Evolutionary conservation across 1,284 basidiomycete genomes (phyloP), one percentile per base, ranked within the genome.

Genomic region (Wallemia ichthyophaga): DNA sequence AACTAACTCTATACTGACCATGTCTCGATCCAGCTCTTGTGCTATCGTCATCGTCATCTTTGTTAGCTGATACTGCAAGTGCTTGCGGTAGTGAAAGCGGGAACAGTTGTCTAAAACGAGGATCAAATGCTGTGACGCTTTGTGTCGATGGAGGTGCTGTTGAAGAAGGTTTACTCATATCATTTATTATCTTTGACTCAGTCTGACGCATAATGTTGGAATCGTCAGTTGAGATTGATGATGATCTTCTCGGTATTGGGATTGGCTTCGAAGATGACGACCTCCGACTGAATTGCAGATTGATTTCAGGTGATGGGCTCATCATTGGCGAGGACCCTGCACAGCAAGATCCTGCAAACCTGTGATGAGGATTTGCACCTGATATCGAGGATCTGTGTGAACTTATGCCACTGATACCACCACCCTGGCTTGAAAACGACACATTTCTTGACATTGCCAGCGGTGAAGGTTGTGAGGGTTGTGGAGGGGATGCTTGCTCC

Each of bases 401-500:
- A 19, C n/a, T 48, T 11, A 48, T 48, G n/a, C 37, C 37, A 21
- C 37, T 48, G 11, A 48, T 48, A 5, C 13, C n/a, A 48, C 37
- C 37, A 21, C 37, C 37, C n/a, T 48, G 37, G n/a, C 37, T 48
- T 5, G 13, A 17, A 3, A 48, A 3, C n/a, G 37, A 48, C 5
- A 48, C 37, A 48, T 48, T 48, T 48, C 37, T 48, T 17, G 37
- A 48, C 37, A 48, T 48, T 5, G n/a, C 37, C n/a, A 48, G n/a
- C n/a, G 37, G 37, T 48, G 37, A 48, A 15, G 37, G 11, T 70
- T 71, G 32, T 73, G 67, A 5, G 78, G 76, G 17, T 70, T 69
- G 63, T 76, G 71, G 85, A 85, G 88, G 57, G 75, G 69, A 21
- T 71, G 67, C 17, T 83, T 71, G 71, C 69, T 27, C 73, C 69